Conservation (phyloP, 257 asterid species). For the Fraxinus excelsior region DNA sequence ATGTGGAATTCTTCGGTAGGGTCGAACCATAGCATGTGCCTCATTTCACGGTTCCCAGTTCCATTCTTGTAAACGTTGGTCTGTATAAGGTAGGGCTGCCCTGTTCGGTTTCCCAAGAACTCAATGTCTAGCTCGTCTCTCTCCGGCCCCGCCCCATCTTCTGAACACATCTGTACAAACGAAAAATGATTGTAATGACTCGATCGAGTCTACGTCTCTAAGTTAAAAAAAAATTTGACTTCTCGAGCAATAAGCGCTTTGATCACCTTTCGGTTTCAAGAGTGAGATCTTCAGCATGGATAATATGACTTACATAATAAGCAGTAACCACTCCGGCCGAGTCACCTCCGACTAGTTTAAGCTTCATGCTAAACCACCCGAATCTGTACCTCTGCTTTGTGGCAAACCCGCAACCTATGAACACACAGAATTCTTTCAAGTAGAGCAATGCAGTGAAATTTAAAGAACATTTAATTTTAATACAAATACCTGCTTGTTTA, state of each 20-base stretch:
- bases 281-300: background rate
- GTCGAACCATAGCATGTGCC: slow-evolving; percentile 93
- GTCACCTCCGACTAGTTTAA: slow-evolving; percentile 84
- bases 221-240: background rate
- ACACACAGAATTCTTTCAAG: background rate
- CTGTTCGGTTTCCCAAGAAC: slow-evolving; percentile 92
- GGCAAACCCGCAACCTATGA: slow-evolving; percentile 79
- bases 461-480: background rate
- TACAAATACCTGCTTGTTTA: slow-evolving; percentile 60
- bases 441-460: background rate
- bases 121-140: slow-evolving; percentile 95
- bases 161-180: slow-evolving; percentile 78
- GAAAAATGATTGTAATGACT: background rate
- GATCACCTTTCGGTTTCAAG: background rate
- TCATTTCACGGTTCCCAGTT: slow-evolving; percentile 85
- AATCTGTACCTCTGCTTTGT: slow-evolving; percentile 82
- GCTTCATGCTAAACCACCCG: slow-evolving; percentile 98
- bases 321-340: slow-evolving; percentile 99
- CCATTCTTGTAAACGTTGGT: slow-evolving; percentile 92
- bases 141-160: slow-evolving; percentile 71
- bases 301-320: slow-evolving; percentile 60
- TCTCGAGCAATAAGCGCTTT: no score
- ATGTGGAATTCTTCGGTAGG: slow-evolving; percentile 81
- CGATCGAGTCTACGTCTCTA: background rate
- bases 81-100: slow-evolving; percentile 83